These are phyloP conservation scores for Lojkania enalia DNA, from an alignment of 2,329 filamentous ascomycete species.

Conservation along the genomic window DNA sequence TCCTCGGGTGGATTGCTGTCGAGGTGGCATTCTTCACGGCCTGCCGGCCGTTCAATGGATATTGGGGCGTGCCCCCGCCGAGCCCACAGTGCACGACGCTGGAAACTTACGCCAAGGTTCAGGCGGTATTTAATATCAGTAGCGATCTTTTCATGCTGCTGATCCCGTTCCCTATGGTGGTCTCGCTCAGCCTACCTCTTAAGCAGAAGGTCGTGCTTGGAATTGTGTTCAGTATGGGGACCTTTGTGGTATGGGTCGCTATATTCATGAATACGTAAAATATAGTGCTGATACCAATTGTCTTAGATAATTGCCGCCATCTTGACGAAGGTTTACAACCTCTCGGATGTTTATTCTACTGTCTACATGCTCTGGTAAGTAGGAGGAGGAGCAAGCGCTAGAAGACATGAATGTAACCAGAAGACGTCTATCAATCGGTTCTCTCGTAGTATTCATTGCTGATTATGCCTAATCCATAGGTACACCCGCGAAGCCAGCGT, in stretches of 20 bases:
- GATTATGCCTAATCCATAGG: no score
- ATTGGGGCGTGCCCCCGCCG: conserved; percentile 60
- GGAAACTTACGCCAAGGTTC: conserved; percentile 61
- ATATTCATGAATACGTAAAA: conserved; percentile 7
- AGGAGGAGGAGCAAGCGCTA: no score
- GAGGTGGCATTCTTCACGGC: conserved; percentile 59
- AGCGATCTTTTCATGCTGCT: conserved; percentile 63
- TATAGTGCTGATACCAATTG: neutral
- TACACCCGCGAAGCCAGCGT: conserved; percentile 59
- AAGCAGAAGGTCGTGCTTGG: conserved; percentile 59
- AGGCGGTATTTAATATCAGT: conserved; percentile 62
- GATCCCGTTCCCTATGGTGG: conserved; percentile 60
- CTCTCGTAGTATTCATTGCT: no score
- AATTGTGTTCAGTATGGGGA: conserved; percentile 55
- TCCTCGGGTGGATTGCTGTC: conserved; percentile 54
- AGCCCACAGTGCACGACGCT: conserved; percentile 61
- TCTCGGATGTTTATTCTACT: conserved; percentile 46
- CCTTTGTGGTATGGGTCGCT: conserved; percentile 50
- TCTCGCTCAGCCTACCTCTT: conserved; percentile 53
- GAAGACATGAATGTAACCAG: no score
- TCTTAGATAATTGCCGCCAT: conserved; percentile 45
- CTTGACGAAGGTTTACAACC: conserved; percentile 56
- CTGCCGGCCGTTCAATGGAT: conserved; percentile 59
- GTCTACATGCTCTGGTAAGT: conserved; percentile 54
- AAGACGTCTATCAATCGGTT: no score